These are phyloP conservation scores for Polysphondylium violaceum DNA, from an alignment of 78 protist genomes.

Conservation along the genomic window DNA sequence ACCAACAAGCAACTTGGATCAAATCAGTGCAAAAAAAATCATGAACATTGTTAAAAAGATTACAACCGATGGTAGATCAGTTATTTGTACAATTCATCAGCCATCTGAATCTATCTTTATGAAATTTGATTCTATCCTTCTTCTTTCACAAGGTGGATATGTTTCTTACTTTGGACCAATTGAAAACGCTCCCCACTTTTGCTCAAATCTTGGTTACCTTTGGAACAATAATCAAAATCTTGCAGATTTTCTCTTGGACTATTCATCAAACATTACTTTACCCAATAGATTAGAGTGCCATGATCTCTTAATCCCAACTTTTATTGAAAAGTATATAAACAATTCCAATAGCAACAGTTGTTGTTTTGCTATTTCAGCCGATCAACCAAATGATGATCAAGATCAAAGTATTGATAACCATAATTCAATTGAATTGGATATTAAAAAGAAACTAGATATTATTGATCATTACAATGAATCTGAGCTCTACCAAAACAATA, in stretches of 20 bases:
- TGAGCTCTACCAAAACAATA: neutral
- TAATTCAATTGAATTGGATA: neutral
- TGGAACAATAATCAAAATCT: conserved; percentile 53
- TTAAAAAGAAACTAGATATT: conserved; percentile 8
- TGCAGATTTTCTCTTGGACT: conserved; percentile 79
- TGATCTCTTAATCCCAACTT: conserved; percentile 17
- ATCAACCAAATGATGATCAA: neutral
- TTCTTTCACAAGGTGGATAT: conserved; percentile 88
- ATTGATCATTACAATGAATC: conserved; percentile 34
- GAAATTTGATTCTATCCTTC: conserved; percentile 76
- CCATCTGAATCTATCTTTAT: conserved; percentile 84
- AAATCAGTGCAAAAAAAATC: conserved; percentile 40
- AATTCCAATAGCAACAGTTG: neutral
- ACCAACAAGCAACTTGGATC: conserved; percentile 66
- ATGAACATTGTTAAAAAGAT: conserved; percentile 67
- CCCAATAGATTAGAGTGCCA: conserved; percentile 4
- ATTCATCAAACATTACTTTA: conserved; percentile 6
- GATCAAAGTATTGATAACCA: neutral
- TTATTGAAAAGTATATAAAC: neutral
- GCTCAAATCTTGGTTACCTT: conserved; percentile 15
- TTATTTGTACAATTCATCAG: conserved; percentile 92
- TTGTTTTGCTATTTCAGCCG: too few relatives aligned
- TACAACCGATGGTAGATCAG: conserved; percentile 56
- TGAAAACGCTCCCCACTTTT: conserved; percentile 46
- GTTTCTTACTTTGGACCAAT: conserved; percentile 85